Percentiles rank a stretch among this genome's conserved stretches.
These are phyloP conservation scores for Cryptococcus sp. DNA, from an alignment of 1,284 basidiomycete genomes.

Conservation along the genomic window DNA sequence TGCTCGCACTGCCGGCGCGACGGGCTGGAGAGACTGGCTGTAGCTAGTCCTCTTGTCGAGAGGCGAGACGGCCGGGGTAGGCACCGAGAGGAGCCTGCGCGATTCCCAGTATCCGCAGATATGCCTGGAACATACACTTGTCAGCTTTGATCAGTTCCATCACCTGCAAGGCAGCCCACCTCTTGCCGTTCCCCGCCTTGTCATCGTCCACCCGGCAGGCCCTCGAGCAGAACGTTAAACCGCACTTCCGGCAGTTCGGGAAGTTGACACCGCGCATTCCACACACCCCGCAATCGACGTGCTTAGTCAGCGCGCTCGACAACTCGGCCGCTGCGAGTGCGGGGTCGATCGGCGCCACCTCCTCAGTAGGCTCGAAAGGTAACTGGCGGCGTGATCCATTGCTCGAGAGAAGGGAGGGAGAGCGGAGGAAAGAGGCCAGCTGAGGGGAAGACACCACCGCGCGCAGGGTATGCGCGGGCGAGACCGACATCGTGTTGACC, in stretches of 20 bases:
- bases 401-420: neutral
- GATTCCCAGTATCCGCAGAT: slow-evolving; percentile 39
- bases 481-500: too few relatives aligned
- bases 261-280: slow-evolving; percentile 41
- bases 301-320: slow-evolving; percentile 38
- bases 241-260: slow-evolving; percentile 45
- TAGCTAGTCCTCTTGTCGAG: neutral
- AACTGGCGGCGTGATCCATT: slow-evolving; percentile 11
- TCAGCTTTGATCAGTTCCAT: neutral
- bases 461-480: slow-evolving; percentile 13
- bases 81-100: slow-evolving; percentile 12
- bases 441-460: slow-evolving; percentile 33
- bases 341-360: slow-evolving; percentile 36
- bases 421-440: slow-evolving; percentile 4
- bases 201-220: slow-evolving; percentile 36
- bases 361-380: slow-evolving; percentile 26
- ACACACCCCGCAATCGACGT: slow-evolving; percentile 41
- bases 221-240: slow-evolving; percentile 42
- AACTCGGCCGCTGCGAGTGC: slow-evolving; percentile 39
- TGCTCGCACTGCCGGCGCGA: neutral
- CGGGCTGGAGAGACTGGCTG: neutral
- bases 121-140: slow-evolving; percentile 21
- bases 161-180: slow-evolving; percentile 18
- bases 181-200: slow-evolving; percentile 42
- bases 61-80: neutral